Evolutionary conservation across 768 basidiomycete genomes (phyloP).

Genomic region (Termitomyces sp.): DNA sequence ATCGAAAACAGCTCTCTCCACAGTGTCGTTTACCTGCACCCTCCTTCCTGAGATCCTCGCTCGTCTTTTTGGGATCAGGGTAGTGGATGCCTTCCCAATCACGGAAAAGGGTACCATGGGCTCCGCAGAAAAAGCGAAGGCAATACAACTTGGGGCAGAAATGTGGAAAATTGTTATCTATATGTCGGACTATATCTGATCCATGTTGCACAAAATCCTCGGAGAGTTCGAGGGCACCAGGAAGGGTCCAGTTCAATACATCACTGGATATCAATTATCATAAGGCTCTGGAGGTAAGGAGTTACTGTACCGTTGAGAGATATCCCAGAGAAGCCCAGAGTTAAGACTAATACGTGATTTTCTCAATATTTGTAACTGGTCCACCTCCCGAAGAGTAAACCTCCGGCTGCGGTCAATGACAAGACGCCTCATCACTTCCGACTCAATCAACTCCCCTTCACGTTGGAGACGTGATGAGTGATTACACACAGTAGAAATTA

Average conservation of each 20-base stretch:
- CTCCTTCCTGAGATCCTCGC: constrained; percentile 1
- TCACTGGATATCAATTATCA: constrained; percentile 24
- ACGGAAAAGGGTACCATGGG: constrained; percentile 24
- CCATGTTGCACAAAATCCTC: constrained; percentile 13
- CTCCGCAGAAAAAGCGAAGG: constrained; percentile 30
- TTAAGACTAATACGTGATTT: constrained; percentile 16
- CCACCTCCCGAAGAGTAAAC: constrained; percentile 30
- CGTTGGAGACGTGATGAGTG: neutral
- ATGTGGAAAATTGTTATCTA: constrained; percentile 23
- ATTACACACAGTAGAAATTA: neutral
- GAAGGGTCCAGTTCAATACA: constrained; percentile 28
- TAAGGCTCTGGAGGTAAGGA: neutral
- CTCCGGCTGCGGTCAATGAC: constrained; percentile 18
- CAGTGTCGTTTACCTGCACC: constrained; percentile 4
- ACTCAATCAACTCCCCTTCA: constrained; percentile 43
- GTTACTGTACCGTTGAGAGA: constrained; percentile 33
- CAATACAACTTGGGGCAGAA: constrained; percentile 48
- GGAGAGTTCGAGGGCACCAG: constrained; percentile 6
- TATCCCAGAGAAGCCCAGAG: constrained; percentile 38
- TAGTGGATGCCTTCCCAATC: constrained; percentile 6
- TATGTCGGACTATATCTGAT: constrained; percentile 23
- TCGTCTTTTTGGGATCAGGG: constrained; percentile 13
- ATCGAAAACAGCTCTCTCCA: constrained; percentile 18
- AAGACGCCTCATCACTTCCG: constrained; percentile 39
- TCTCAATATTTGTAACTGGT: constrained; percentile 24